Conservation (phyloP, 148 eudicot species). For the Arbutus unedo region DNA sequence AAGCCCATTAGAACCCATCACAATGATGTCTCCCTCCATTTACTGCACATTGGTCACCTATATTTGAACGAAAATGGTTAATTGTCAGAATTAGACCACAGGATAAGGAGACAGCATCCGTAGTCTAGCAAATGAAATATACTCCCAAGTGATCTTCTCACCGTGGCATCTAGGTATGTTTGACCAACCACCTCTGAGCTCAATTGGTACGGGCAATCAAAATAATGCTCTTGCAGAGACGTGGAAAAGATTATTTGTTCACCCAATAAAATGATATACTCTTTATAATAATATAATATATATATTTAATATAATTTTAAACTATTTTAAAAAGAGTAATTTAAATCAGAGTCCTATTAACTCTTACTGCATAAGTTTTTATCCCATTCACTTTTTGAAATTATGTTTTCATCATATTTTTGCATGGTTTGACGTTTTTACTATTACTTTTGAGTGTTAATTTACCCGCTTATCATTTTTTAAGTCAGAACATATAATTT, state of each 20-base stretch:
- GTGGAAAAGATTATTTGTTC: conserved; percentile 53
- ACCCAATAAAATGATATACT: no score
- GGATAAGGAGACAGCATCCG: neutral
- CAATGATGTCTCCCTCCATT: conserved; percentile 62
- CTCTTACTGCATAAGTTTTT: no score
- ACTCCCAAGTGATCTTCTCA: conserved; percentile 14
- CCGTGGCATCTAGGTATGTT: conserved; percentile 88
- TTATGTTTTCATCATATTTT: no score
- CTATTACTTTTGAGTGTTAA: no score
- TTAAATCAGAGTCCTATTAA: no score
- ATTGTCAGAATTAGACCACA: conserved; percentile 1
- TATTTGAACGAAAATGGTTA: conserved; percentile 1
- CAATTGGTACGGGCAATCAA: conserved; percentile 95
- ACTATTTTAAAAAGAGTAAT: no score
- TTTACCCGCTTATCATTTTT: no score
- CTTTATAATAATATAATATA: no score
- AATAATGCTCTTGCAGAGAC: conserved; percentile 88
- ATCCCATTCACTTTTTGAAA: no score
- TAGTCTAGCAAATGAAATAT: neutral
- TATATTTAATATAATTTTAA: no score
- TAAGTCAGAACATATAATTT: no score
- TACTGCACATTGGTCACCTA: conserved; percentile 73
- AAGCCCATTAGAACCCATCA: conserved; percentile 97
- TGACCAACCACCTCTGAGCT: conserved; percentile 83
- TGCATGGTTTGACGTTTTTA: no score